Evolutionary conservation across 257 asterid species (phyloP), one percentile per base, ranked within the genome.

Genomic region (Scutellaria minor): DNA sequence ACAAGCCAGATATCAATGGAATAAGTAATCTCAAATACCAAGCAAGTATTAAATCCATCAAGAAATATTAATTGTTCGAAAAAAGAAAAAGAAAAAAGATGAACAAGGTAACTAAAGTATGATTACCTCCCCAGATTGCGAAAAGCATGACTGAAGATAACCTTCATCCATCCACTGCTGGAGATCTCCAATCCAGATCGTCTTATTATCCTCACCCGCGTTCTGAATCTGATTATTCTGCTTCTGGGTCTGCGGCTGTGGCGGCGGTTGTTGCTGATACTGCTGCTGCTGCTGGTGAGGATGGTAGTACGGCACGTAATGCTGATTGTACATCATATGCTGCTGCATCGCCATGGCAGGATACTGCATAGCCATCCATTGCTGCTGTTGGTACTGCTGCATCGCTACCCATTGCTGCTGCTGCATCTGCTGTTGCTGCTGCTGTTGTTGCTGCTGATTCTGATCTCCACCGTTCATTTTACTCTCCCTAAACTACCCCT

Each of bases 171-270:
- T 95, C 99, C 99, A 92, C 50, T 83, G 96, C 80, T 87, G 95
- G 60, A 95, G 96, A 88, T 95, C 99, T 47, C 98, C 99, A 78
- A 95, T 95, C 99, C 99, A 95, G 85, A 95, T 84, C 80, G 99
- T 92, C 72, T 83, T 85, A 52, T 95, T 95, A 67, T 95, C 99
- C 20, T 95, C 98, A 9, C 80, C 77, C 13, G 94, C 69, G 71
- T 66, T 76, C 82, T 89, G 99, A 86, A 83, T 87, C 96, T 83
- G 95, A 60, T 59, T 67, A 20, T 55, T 65, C 81, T 84, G 87
- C 75, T 82, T 80, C 66, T 64, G 82, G 39, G 73, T 81, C 47
- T 79, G 86, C 53, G 81, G 75, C 44, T 54, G 84, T 44, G 64
- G 78, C 44, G 57, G 78, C 14, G 63, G 83, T 37, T 87, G 92